phyloP scores from a whole-genome alignment of 1,284 basidiomycete species.

The Coniferiporia sulphurascens region DNA sequence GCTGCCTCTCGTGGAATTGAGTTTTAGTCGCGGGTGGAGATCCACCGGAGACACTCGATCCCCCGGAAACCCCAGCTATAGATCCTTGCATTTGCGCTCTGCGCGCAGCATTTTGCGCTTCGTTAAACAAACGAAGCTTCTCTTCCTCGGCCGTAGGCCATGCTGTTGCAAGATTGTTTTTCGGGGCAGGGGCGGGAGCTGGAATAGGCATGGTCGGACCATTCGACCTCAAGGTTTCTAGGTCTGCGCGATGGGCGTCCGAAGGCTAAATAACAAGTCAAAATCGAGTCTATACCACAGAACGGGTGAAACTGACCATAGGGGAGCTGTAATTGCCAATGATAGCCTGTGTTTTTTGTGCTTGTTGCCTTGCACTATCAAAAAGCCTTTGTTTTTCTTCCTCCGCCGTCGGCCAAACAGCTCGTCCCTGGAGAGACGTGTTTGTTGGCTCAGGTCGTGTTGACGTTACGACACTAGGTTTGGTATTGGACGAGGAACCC shows the following conservation, averaged over 20 bases:
- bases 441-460: slow-evolving; percentile 6
- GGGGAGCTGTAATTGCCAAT: slow-evolving; percentile 13
- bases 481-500: not conserved
- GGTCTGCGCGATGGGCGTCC: not conserved
- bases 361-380: slow-evolving; percentile 46
- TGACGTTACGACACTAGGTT: slow-evolving; percentile 1
- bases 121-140: slow-evolving; percentile 19
- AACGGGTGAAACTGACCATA: slow-evolving; percentile 3
- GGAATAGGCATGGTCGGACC: not conserved
- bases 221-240: not conserved
- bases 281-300: not conserved
- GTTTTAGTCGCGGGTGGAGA: slow-evolving; percentile 10
- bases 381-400: slow-evolving; percentile 68
- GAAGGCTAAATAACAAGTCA: slow-evolving; percentile 7
- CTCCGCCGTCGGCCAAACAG: slow-evolving; percentile 61
- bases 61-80: not conserved
- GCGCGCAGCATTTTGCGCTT: slow-evolving; percentile 17
- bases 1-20: slow-evolving; percentile 4
- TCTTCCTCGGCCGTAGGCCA: slow-evolving; percentile 23
- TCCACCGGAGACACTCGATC: not conserved
- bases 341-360: slow-evolving; percentile 22
- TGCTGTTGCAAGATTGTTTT: not conserved
- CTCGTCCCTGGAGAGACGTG: slow-evolving; percentile 19
- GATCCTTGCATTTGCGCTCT: slow-evolving; percentile 14
- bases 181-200: slow-evolving; percentile 1